Evolutionary conservation across 1,284 basidiomycete species (phyloP), one percentile per base, ranked within the genome.

Genomic region (Ustanciosporium gigantosporum): DNA sequence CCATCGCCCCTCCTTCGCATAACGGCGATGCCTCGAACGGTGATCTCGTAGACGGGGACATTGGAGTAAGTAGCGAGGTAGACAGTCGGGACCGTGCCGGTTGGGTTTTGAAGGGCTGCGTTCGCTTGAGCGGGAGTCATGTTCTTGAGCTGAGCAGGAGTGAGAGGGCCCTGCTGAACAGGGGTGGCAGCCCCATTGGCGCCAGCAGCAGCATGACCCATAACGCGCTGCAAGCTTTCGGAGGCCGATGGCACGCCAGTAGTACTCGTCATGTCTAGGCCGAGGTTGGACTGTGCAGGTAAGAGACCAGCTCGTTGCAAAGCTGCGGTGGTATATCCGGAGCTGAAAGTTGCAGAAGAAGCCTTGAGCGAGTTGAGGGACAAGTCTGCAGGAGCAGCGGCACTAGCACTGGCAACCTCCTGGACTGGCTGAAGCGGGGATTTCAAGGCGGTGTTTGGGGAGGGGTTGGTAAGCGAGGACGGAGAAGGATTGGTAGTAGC

Each of bases 1-100:
- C 90, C 91, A 81, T 98, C 95, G 37, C 86, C 85, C 69, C 92
- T 85, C 73, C 95, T 83, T 50, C 94, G 87, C 95, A 99, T 99
- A 68, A 98, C 94, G 2, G 93, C 93, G 75, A 97, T 96, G 43
- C 93, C 93, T 71, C 95, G 85, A 62, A 97, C 89, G 66, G 79
- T 80, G 59, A 81, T 73, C 55, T 81, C 80, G 64, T 78, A 80
- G 31, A 81, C 80, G 24, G 80, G 79, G 1, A 80, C 77, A 27
- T 71, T 73, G n/a, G 79, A 80, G 70, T 81, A 81, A 11, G 68
- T 76, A 17, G 74, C 74, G 25, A 74, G 58, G 51, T 77, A 77
- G 58, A 77, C 73, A 43, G 59, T 69, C 16, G 73, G 68, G 9
- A 66, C 48, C 16, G 50, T 51, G 37, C 57, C 52, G 32, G 47